Percentiles rank a stretch among this genome's conserved stretches.
Evolutionary conservation across 495 filamentous ascomycete species (phyloP).

Genomic region (Chaetomium fimeti): DNA sequence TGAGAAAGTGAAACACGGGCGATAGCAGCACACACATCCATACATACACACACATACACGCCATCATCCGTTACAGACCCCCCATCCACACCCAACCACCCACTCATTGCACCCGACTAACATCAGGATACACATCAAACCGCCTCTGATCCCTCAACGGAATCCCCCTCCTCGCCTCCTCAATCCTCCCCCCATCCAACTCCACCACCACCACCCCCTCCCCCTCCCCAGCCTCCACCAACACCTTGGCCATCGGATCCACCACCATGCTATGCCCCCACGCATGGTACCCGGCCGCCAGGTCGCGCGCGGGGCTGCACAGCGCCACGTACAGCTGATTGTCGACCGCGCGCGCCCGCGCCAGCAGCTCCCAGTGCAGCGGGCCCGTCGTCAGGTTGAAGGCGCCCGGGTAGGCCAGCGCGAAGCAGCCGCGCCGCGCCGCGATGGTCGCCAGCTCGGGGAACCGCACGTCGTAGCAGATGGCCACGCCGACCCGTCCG

Average conservation of each 20-base stretch:
- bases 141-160: conserved; percentile 81
- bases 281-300: conserved; percentile 75
- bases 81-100: conserved; percentile 15
- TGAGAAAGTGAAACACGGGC: neutral
- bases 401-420: conserved; percentile 87
- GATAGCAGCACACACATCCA: neutral
- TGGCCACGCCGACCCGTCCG: conserved; percentile 78
- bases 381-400: conserved; percentile 93
- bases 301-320: conserved; percentile 86
- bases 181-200: conserved; percentile 67
- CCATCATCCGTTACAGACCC: neutral
- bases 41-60: neutral
- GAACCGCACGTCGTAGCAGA: conserved; percentile 98
- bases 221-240: conserved; percentile 69
- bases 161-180: conserved; percentile 76
- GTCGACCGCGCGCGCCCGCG: conserved; percentile 80
- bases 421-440: conserved; percentile 68
- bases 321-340: conserved; percentile 94
- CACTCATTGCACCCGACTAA: conserved; percentile 54
- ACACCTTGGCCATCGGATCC: conserved; percentile 81
- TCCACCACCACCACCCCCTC: conserved; percentile 78
- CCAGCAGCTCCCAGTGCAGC: conserved; percentile 85
- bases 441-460: conserved; percentile 91
- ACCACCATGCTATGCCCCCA: conserved; percentile 88
- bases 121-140: conserved; percentile 95